Base-by-base conservation (phyloP, 1,139 yeast species). In the Scheffersomyces lignicola region DNA sequence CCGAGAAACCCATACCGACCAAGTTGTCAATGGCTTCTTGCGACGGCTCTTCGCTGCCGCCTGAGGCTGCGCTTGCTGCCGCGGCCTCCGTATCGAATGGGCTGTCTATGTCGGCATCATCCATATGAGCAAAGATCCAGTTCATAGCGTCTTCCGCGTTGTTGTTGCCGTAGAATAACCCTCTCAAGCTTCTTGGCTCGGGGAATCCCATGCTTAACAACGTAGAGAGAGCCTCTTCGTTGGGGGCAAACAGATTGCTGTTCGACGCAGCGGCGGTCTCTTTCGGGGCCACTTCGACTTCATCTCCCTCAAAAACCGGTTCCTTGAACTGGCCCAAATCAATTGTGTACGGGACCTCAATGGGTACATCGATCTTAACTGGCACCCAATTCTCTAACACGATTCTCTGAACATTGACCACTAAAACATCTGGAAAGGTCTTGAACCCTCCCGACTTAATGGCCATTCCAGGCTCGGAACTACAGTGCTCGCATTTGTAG, bases 311-410 rank as follows among this genome's bases (percentile, higher is more conserved):
- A 31, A 64, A 48, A 7, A 53, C 61, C 1, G 65, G 63, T 18
- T 73, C 51, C 39, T 61, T 28, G 27, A 54, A 62, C 0, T 42
- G 35, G 0, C 52, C 27, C 11, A 78, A 42, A 38, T 68, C 65
- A 10, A 77, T 37, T 23, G 58, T 56, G 8, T 74, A 77, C 1
- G 89, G 83, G 2, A 83, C 65, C 1, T 65, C 60, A 9, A 87
- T 69, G 3, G 95, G 94, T 5, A 83, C 86, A 43, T 81, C 84
- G 1, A 86, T 70, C 56, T 92, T 92, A 0, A 78, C 69, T 0
- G 98, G 97, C 2, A 82, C 85, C 97, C 97, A 92, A 53, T 89
- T 87, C 35, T 83, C 83, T 35, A 92, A 64, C 42, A 83, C 79
- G 39, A 92, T 88, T 51, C 98, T 71, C 42, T 87, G 83, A 2